Conservation (phyloP, 2,329 filamentous ascomycete genomes). For the Clarireedia paspali region DNA sequence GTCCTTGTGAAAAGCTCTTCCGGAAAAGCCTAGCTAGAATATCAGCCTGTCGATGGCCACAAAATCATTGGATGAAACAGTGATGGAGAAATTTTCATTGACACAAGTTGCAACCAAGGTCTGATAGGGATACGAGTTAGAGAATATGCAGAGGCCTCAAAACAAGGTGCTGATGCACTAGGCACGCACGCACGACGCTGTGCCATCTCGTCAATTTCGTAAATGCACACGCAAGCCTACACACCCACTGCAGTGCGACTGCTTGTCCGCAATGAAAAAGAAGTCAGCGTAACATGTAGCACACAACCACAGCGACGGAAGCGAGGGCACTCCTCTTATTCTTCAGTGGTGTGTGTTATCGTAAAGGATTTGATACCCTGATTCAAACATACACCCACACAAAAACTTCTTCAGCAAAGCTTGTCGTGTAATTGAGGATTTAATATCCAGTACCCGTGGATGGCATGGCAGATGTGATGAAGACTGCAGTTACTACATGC, state of each 20-base stretch:
- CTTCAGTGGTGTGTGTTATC: not conserved
- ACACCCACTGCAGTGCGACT: not conserved
- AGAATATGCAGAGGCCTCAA: not conserved
- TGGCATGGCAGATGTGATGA: not conserved
- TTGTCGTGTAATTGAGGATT: not conserved
- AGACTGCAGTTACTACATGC: not conserved
- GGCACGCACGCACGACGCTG: not conserved
- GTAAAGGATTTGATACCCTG: not conserved
- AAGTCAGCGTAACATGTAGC: conserved; percentile 2
- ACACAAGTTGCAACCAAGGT: no score
- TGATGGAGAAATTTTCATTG: no score
- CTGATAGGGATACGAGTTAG: no score
- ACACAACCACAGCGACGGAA: not conserved
- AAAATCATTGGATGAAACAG: no score
- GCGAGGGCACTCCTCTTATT: not conserved
- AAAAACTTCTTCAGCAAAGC: not conserved
- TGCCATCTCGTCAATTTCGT: not conserved
- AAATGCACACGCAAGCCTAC: not conserved
- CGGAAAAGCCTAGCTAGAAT: no score
- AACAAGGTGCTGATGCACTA: not conserved
- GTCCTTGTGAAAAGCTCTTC: no score
- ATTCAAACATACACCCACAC: not conserved
- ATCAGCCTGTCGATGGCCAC: no score
- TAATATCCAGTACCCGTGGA: not conserved
- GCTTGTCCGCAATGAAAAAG: not conserved